Percentiles rank a stretch among this genome's conserved stretches.
These are phyloP conservation scores for Phalaenopsis hybrid DNA, from an alignment of 116 monocot species.

Conservation along the genomic window DNA sequence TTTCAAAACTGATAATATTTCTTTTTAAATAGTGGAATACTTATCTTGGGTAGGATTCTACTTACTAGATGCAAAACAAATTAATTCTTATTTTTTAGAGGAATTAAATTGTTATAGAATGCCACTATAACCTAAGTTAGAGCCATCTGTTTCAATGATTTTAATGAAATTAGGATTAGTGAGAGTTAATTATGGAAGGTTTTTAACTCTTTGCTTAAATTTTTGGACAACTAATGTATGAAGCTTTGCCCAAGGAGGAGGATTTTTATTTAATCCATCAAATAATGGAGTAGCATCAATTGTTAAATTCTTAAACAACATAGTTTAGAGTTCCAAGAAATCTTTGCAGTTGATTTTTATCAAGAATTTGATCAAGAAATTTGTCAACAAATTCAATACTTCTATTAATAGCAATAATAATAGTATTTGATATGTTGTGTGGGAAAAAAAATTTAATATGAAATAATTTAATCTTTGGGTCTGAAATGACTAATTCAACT, in stretches of 20 bases:
- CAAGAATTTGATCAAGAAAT: background rate
- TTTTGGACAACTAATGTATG: background rate
- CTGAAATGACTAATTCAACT: background rate
- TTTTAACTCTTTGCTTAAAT: background rate
- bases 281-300: background rate
- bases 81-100: background rate
- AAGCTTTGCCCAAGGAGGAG: background rate
- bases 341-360: background rate
- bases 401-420: background rate
- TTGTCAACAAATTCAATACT: background rate
- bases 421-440: background rate
- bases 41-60: background rate
- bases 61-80: background rate
- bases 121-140: background rate
- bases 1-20: background rate
- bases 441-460: background rate
- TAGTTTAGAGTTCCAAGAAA: background rate
- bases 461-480: background rate
- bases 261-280: background rate
- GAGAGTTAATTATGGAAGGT: background rate
- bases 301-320: too few species aligned
- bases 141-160: background rate
- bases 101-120: background rate
- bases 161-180: background rate
- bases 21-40: background rate